Evolutionary conservation across 495 filamentous ascomycete species (phyloP).

Genomic region (Penicilliopsis zonata): DNA sequence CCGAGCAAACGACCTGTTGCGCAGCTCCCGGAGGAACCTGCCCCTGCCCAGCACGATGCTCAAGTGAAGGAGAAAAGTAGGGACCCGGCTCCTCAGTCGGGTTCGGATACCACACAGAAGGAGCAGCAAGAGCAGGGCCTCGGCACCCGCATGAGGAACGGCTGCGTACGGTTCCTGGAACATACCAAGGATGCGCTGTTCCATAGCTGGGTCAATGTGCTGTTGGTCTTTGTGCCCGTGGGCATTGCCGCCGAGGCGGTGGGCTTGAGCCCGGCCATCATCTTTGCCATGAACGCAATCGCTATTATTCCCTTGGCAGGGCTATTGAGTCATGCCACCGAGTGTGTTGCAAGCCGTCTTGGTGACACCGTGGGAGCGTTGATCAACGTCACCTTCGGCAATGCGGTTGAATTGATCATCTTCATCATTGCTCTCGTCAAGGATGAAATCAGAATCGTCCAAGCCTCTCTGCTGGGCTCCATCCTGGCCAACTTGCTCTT

Average conservation of each 20-base stretch:
- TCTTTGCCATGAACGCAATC: slow-evolving; percentile 74
- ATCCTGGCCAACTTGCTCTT: slow-evolving; percentile 80
- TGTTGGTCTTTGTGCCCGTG: slow-evolving; percentile 69
- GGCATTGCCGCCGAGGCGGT: slow-evolving; percentile 56
- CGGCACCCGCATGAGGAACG: slow-evolving; percentile 21
- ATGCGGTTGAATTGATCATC: slow-evolving; percentile 83
- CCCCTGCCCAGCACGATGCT: slow-evolving; percentile 14
- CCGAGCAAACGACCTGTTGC: slow-evolving; percentile 3
- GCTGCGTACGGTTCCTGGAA: slow-evolving; percentile 19
- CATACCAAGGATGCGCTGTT: slow-evolving; percentile 29
- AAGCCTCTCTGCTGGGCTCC: slow-evolving; percentile 77
- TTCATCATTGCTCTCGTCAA: slow-evolving; percentile 37
- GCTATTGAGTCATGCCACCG: slow-evolving; percentile 71
- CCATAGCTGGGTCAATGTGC: slow-evolving; percentile 64
- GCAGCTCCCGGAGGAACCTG: slow-evolving; percentile 4
- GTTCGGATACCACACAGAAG: slow-evolving; percentile 8
- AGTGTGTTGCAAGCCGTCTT: slow-evolving; percentile 62
- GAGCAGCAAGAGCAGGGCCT: slow-evolving; percentile 15
- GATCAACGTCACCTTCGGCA: slow-evolving; percentile 81
- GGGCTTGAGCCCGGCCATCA: slow-evolving; percentile 31
- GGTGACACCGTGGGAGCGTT: slow-evolving; percentile 73
- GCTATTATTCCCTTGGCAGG: slow-evolving; percentile 76
- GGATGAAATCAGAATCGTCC: slow-evolving; percentile 81
- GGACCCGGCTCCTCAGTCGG: slow-evolving; percentile 11
- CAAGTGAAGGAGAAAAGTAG: slow-evolving; percentile 20